Conservation (phyloP, 2,329 filamentous ascomycete species). For the Harringtonia lauricola region DNA sequence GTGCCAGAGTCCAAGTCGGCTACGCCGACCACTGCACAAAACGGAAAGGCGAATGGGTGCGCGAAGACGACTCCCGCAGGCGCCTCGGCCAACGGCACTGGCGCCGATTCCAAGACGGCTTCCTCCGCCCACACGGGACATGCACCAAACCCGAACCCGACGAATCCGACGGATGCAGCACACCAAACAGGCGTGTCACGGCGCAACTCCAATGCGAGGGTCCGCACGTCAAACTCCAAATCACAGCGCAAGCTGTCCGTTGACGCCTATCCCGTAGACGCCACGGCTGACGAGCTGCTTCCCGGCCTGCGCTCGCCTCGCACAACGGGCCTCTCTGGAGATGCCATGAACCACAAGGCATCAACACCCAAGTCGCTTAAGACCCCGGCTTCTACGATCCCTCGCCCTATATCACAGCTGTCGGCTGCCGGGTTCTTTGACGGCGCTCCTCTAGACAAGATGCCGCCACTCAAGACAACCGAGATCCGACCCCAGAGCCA, state of each 20-base stretch:
- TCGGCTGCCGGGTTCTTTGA: conserved; percentile 22
- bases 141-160: too few species aligned
- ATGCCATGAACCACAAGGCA: conserved; percentile 11
- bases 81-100: not conserved
- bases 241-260: conserved; percentile 21
- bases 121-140: not conserved
- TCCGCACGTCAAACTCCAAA: conserved; percentile 18
- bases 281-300: conserved; percentile 18
- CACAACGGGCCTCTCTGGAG: conserved; percentile 9
- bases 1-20: not conserved
- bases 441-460: conserved; percentile 20
- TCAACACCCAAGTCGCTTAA: conserved; percentile 14
- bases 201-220: conserved; percentile 22
- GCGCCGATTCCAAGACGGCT: not conserved
- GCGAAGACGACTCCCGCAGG: not conserved
- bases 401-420: conserved; percentile 23
- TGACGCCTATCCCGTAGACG: conserved; percentile 19
- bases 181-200: conserved; percentile 10
- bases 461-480: conserved; percentile 18
- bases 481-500: conserved; percentile 15
- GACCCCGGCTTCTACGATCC: conserved; percentile 12
- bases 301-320: conserved; percentile 20
- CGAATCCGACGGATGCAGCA: not conserved
- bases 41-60: too few species aligned
- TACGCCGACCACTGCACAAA: not conserved